Percentiles rank a stretch among this genome's conserved stretches.
These are phyloP conservation scores for Spatholobus suberectus DNA, from an alignment of 306 rosid species.

Conservation along the genomic window DNA sequence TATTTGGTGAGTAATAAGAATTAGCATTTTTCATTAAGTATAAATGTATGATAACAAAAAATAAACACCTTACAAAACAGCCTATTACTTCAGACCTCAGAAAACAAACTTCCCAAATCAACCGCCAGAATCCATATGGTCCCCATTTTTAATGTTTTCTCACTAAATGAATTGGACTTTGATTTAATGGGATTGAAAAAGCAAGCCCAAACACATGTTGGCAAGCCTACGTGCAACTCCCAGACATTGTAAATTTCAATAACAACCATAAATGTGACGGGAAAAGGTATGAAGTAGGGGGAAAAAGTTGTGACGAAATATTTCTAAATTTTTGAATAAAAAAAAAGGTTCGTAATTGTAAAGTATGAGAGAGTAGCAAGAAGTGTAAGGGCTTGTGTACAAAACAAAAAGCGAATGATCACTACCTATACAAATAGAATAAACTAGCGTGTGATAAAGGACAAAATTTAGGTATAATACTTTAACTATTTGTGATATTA, in stretches of 20 bases:
- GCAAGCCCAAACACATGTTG: neutral
- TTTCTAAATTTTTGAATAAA: neutral
- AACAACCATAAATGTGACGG: neutral
- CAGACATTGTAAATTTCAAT: neutral
- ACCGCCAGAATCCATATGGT: neutral
- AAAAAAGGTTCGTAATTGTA: neutral
- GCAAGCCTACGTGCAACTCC: neutral
- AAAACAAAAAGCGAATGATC: neutral
- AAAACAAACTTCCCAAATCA: neutral
- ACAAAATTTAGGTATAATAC: neutral
- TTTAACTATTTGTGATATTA: neutral
- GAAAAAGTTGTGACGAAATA: neutral
- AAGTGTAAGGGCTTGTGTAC: neutral
- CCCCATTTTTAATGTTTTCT: neutral
- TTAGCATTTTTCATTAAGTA: neutral
- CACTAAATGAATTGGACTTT: neutral
- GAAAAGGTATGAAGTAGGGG: neutral
- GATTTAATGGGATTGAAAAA: neutral
- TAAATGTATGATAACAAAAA: neutral
- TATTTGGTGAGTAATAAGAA: too few species aligned
- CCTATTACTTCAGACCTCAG: too few species aligned
- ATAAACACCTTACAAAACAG: neutral
- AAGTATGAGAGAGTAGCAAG: neutral
- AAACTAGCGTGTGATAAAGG: neutral
- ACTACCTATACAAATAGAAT: neutral